Evolutionary conservation across 148 eudicot species (phyloP).

Genomic region (Vaccinium darrowii): DNA sequence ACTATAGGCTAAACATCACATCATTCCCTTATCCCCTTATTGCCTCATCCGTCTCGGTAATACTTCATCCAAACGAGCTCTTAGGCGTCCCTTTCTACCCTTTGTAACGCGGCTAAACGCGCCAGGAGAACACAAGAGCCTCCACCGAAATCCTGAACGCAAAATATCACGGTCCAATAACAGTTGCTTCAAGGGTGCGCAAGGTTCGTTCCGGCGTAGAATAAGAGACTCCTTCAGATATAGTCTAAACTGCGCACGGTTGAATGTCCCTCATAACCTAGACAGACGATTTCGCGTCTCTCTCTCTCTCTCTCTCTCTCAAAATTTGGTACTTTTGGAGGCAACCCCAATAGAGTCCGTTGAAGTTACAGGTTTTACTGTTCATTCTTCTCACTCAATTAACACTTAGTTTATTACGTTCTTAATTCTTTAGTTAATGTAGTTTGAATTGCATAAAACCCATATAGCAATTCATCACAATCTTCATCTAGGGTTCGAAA

Average conservation of each 20-base stretch:
- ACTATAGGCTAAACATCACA: no score
- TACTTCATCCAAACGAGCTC: not conserved
- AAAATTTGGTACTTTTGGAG: slow-evolving; percentile 12
- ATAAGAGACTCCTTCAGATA: not conserved
- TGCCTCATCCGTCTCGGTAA: no score
- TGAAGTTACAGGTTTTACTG: slow-evolving; percentile 16
- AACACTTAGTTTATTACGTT: not conserved
- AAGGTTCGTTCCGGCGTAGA: not conserved
- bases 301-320: not conserved
- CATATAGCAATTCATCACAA: not conserved
- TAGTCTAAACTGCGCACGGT: not conserved
- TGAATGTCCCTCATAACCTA: slow-evolving; percentile 16
- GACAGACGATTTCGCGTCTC: not conserved
- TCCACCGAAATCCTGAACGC: no score
- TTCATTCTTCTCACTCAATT: slow-evolving; percentile 6
- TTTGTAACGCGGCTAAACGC: not conserved
- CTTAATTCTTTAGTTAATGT: slow-evolving; percentile 15
- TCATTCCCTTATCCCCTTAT: no score
- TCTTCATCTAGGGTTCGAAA: slow-evolving; percentile 16
- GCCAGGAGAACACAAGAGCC: not conserved
- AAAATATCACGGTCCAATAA: not conserved
- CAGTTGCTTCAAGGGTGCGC: not conserved
- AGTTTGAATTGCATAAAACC: slow-evolving; percentile 7
- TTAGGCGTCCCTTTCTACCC: not conserved
- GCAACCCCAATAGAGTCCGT: slow-evolving; percentile 12